Evolutionary conservation across 441 rosid species (phyloP), one percentile per base, ranked within the genome.

Genomic region (Daphne laureola): DNA sequence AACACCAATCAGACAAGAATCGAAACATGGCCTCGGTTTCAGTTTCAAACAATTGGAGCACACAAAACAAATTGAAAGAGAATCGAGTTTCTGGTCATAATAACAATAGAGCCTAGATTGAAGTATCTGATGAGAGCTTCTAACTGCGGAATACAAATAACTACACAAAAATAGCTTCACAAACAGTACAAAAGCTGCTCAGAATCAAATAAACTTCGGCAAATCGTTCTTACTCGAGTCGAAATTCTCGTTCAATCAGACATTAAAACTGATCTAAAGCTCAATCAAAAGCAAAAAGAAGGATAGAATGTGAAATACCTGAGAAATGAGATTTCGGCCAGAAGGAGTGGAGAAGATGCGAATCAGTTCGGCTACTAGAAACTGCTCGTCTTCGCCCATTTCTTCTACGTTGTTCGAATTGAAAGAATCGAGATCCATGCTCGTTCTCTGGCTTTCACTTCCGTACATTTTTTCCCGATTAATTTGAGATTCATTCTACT

Each of bases 321-420:
- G 95, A 40, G 82, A 77, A 66, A 68, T 77, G 57, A 86, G 64
- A 53, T 65, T 65, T 59, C 70, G 58, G 41, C 84, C 95, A 3
- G 70, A 58, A 31, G 86, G 64, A 1, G 62, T n/a, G 27, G 85
- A 84, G 78, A 94, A 84, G 77, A 94, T 66, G 63, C 77, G 75
- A 55, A 86, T 65, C 62, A 94, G 90, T 48, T 78, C 69, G 47
- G 78, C 57, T 5, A 81, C 67, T 63, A 90, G 84, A 72, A 48
- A 51, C 67, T 83, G 54, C 60, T 62, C 72, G 51, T 75, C 80
- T 53, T 82, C 82, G 43, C 80, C 86, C 54, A 77, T 73, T 3
- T 75, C 65, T 46, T 66, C 73, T 58, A 77, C 14, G 63, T 71
- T 75, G 58, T 60, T 46, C 3, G 77, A 51, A 54, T 75, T 76